A percentile compares a stretch with the other conserved stretches of the same genome.
Conservation (phyloP, 352 stramenopile species). For the Phytopythium delawarense region DNA sequence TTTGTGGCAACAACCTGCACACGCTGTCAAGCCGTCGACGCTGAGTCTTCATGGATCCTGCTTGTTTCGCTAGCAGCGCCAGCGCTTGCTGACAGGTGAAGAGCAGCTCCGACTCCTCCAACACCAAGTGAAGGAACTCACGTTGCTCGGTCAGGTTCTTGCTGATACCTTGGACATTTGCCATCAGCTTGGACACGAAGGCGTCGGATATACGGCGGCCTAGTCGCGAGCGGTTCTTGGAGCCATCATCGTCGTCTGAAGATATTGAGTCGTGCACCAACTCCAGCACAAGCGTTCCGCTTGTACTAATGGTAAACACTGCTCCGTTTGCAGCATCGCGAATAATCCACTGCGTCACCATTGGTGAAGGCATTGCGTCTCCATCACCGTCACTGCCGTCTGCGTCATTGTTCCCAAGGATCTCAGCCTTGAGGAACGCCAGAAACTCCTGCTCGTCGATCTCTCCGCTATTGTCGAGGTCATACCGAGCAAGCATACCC, state of each 20-base stretch:
- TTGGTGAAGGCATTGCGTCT: background rate
- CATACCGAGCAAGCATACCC: conserved; percentile 54
- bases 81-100: conserved; percentile 68
- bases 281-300: conserved; percentile 30
- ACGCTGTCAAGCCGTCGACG: conserved; percentile 27
- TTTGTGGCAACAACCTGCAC: conserved; percentile 49
- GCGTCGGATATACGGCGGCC: conserved; percentile 23
- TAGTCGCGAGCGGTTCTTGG: background rate
- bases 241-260: background rate
- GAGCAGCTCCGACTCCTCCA: conserved; percentile 55
- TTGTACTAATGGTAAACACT: conserved; percentile 37
- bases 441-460: conserved; percentile 74
- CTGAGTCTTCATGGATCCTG: conserved; percentile 25
- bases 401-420: conserved; percentile 20
- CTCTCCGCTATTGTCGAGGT: conserved; percentile 64
- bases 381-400: background rate
- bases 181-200: conserved; percentile 35
- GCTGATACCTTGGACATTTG: conserved; percentile 40
- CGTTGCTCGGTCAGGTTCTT: conserved; percentile 42
- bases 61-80: conserved; percentile 44
- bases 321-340: conserved; percentile 19
- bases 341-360: conserved; percentile 8
- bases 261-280: conserved; percentile 15
- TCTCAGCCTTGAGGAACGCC: conserved; percentile 63
- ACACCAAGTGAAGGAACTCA: conserved; percentile 52